Conservation (phyloP, 345 rosid species). For the Ricinus communis region DNA sequence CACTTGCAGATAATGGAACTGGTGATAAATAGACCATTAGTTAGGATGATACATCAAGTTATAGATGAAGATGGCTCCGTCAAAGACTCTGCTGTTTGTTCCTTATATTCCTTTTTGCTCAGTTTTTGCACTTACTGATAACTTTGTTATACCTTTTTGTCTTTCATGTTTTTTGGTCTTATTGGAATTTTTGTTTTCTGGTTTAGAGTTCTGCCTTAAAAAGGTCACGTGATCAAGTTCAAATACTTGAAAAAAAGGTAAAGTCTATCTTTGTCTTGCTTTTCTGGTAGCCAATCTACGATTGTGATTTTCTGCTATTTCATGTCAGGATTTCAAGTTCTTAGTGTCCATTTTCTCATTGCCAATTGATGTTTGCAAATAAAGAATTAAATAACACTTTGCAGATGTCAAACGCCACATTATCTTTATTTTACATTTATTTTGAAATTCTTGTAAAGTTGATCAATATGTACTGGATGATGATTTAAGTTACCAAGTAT, state of each 20-base stretch:
- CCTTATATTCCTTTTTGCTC: constrained; percentile 1
- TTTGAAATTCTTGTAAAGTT: no score
- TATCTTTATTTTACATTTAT: no score
- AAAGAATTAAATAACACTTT: no score
- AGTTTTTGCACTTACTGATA: not conserved
- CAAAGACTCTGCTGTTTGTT: constrained; percentile 84
- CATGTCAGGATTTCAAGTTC: not conserved
- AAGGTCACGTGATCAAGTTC: constrained; percentile 66
- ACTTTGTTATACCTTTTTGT: no score
- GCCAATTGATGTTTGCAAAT: no score
- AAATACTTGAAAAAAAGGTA: constrained; percentile 73
- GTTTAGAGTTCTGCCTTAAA: constrained; percentile 71
- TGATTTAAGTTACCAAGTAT: no score
- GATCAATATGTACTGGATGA: no score
- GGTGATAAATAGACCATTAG: constrained; percentile 50
- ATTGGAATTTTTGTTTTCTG: constrained; percentile 17
- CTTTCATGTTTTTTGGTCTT: constrained; percentile 18
- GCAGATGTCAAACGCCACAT: no score
- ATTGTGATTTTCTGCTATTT: not conserved
- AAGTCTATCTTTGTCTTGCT: not conserved
- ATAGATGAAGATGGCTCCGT: constrained; percentile 77
- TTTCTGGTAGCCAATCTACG: not conserved
- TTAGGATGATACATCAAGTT: constrained; percentile 58
- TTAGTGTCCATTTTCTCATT: no score
- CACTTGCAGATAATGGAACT: constrained; percentile 58